Evolutionary conservation across 2,329 filamentous ascomycete genomes (phyloP).

Genomic region (Aspergillus pseudoglaucus): DNA sequence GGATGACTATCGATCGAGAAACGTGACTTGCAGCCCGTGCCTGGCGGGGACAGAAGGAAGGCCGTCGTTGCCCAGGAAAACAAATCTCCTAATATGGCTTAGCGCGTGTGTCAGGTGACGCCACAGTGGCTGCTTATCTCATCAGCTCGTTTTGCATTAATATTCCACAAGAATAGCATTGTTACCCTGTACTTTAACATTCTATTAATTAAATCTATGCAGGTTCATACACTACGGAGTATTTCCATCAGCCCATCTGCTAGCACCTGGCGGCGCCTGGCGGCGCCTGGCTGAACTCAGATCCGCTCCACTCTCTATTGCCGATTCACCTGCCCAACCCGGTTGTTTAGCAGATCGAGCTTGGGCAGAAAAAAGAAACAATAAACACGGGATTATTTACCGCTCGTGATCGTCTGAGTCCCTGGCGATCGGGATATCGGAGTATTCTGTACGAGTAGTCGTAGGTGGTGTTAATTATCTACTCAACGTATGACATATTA

Average conservation of each 20-base stretch:
- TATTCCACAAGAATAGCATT: not conserved
- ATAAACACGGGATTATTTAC: not conserved
- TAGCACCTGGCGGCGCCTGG: not conserved
- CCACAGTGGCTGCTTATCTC: not conserved
- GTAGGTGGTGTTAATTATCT: not conserved
- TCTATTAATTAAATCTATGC: too few relatives aligned
- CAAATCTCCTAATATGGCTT: slow-evolving; percentile 36
- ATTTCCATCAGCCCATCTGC: too few relatives aligned
- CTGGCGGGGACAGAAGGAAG: slow-evolving; percentile 5
- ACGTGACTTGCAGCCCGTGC: not conserved
- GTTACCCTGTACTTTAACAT: too few relatives aligned
- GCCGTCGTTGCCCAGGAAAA: slow-evolving; percentile 19
- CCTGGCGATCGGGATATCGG: not conserved
- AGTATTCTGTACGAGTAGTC: not conserved
- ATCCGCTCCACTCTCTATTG: not conserved
- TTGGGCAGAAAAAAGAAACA: not conserved
- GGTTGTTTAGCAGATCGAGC: not conserved
- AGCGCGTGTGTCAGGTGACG: not conserved
- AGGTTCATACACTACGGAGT: too few relatives aligned
- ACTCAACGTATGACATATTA: too few relatives aligned
- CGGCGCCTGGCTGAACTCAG: not conserved
- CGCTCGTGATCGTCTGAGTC: not conserved
- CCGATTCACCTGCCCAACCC: not conserved
- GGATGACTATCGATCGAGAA: not conserved
- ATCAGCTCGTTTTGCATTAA: not conserved